A percentile compares a stretch with the other conserved stretches of the same genome.
Evolutionary conservation across 2,329 filamentous ascomycete species (phyloP).

Genomic region (Ophiocordyceps unilateralis): DNA sequence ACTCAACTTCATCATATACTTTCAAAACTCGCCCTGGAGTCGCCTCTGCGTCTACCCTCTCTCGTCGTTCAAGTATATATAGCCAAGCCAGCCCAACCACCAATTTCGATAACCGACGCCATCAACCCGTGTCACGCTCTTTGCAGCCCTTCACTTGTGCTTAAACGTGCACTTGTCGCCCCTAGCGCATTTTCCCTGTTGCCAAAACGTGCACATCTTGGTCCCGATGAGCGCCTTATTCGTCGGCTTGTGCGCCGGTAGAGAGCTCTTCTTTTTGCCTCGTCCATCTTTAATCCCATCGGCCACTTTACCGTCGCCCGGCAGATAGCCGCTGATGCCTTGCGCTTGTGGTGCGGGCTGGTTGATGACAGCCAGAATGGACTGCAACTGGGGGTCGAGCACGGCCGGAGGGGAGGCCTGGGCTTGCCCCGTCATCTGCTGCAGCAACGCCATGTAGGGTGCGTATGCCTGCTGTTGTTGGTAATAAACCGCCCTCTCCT

Average conservation of each 20-base stretch:
- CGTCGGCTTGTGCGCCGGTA: conserved; percentile 23
- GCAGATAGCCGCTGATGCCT: too few relatives aligned
- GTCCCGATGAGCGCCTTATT: conserved; percentile 46
- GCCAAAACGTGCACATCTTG: conserved; percentile 53
- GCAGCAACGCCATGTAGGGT: conserved; percentile 24
- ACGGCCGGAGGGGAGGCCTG: conserved; percentile 8
- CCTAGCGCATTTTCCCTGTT: conserved; percentile 54
- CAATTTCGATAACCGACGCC: too few relatives aligned
- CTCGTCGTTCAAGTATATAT: too few relatives aligned
- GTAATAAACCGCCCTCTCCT: conserved; percentile 6
- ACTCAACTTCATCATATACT: too few relatives aligned
- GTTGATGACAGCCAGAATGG: conserved; percentile 24
- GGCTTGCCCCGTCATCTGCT: conserved; percentile 19
- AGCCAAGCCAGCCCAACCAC: too few relatives aligned
- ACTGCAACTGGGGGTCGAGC: conserved; percentile 22
- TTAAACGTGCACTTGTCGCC: conserved; percentile 60
- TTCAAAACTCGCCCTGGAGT: too few relatives aligned
- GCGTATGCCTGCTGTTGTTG: conserved; percentile 13
- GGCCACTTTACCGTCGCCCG: too few relatives aligned
- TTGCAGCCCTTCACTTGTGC: too few relatives aligned
- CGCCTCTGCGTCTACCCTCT: too few relatives aligned
- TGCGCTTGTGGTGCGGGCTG: conserved; percentile 10
- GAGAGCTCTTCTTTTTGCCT: conserved; percentile 20
- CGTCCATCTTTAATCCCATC: too few relatives aligned
- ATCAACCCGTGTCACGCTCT: not conserved